Base-by-base conservation (phyloP, 495 filamentous ascomycete genomes). In the Penicillium dipodomyicola region DNA sequence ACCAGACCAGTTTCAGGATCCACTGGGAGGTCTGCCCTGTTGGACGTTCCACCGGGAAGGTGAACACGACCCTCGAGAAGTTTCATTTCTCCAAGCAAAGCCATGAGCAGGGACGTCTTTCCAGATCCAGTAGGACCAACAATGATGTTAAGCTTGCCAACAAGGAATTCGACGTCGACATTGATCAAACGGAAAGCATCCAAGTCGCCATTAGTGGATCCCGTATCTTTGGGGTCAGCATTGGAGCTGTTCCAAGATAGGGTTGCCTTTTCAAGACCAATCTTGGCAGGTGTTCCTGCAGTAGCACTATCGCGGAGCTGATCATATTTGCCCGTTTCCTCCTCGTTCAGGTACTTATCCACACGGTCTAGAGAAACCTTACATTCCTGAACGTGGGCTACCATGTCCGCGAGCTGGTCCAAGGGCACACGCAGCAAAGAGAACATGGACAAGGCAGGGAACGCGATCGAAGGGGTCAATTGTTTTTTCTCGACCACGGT, bases 361-460 rank as follows among this genome's bases (percentile, higher is more conserved):
- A 99, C 91, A 73, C 95, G 91, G 66, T 96, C 92, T 44, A 99
- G 82, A 1, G 95, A 97, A 30, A 99, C 95, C 75, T 95, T 94
- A 10, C 92, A 90, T 73, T 99, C 95, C 74, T 96, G 91, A 8
- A 99, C 92, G 68, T 96, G 96, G 35, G 95, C 96, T 66, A 99
- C 84, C 95, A 99, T 99, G 68, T 99, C 95, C 44, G 95, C 95
- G 5, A 99, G 80, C 67, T 97, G 95, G 72, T 99, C 95, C 49
- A 99, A 73, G 9, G 95, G 95, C 53, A 96, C 87, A 39, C 95
- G 86, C 27, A 99, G 87, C n/a, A 99, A 84, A 52, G 87, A 90
- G 73, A 99, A 99, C 60, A 99, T 85, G 0, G 95, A 97, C 39
- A 99, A 82, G 14, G 94, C 90, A 19, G 95, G 96, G 73, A 99